phyloP scores from a whole-genome alignment of 352 stramenopile genomes.

The Phytophthora pluvialis region DNA sequence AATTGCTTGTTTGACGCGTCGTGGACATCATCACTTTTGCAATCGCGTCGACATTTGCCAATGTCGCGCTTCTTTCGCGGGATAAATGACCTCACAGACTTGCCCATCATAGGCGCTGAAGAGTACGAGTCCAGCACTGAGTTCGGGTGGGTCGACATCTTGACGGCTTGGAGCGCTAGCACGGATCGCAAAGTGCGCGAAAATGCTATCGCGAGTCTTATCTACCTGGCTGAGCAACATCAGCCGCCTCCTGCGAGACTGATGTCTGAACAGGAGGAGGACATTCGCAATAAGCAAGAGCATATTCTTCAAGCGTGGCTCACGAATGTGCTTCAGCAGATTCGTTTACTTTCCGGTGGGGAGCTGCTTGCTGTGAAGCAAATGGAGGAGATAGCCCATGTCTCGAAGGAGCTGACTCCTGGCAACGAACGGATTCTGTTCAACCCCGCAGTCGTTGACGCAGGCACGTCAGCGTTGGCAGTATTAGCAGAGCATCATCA shows the following conservation, averaged over 20 bases:
- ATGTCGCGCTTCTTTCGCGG: slow-evolving; percentile 74
- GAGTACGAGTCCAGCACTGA: slow-evolving; percentile 80
- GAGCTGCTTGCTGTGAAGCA: slow-evolving; percentile 80
- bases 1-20: slow-evolving; percentile 48
- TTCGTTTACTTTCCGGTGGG: slow-evolving; percentile 58
- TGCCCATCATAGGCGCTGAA: slow-evolving; percentile 73
- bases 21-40: slow-evolving; percentile 48
- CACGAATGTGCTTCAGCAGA: slow-evolving; percentile 76
- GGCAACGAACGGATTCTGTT: slow-evolving; percentile 80
- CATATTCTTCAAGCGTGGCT: slow-evolving; percentile 84
- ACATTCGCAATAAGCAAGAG: slow-evolving; percentile 47
- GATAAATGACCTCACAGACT: slow-evolving; percentile 64
- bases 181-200: slow-evolving; percentile 54
- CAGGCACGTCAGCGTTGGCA: slow-evolving; percentile 69
- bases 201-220: slow-evolving; percentile 74
- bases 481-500: slow-evolving; percentile 73
- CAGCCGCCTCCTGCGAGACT: neutral
- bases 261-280: slow-evolving; percentile 13
- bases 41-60: slow-evolving; percentile 62
- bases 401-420: slow-evolving; percentile 78
- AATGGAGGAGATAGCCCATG: slow-evolving; percentile 75
- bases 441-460: slow-evolving; percentile 71
- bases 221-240: slow-evolving; percentile 61
- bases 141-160: slow-evolving; percentile 84
- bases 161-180: slow-evolving; percentile 77